Evolutionary conservation across 345 rosid genomes (phyloP), one percentile per base, ranked within the genome.

Genomic region (Salix purpurea): DNA sequence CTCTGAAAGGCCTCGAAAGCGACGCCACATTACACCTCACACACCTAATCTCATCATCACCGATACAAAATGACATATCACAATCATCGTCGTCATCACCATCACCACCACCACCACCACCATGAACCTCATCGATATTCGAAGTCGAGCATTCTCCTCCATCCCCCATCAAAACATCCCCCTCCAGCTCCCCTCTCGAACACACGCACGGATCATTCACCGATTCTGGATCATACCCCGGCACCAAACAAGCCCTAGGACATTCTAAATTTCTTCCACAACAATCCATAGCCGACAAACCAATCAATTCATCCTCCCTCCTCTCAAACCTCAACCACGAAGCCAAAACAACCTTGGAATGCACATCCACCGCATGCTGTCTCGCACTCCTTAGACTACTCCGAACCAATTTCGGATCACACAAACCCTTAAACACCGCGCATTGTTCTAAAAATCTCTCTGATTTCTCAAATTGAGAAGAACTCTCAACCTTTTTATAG

Each of bases 311-410:
- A 75, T 96, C 94, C 46, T 96, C 98, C 69, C 99, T 90, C 90
- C 99, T 89, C 89, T 96, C 99, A 56, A 48, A 96, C 65, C 97
- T 81, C 62, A 96, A 85, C 97, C 99, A 96, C 3, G 99, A 86
- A 0, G 94, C 94, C 28, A 96, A 73, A 6, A 96, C 96, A n/a
- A 96, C 84, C 79, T 96, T 96, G 24, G 88, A 64, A 76, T 94
- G 97, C 64, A 91, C 94, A 40, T 92, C 99, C 1, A 86, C 85
- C 0, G 98, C 90, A 52, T 92, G 98, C 67, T 92, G 91, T 72
- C 98, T 87, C 4, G 97, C 89, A 0, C 84, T 76, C 21, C 88
- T 89, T 64, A 96, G 93, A 81, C 94, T 87, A 83, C 97, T 84
- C 76, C 97, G 85, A 79, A 91, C 90, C 70, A 94, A 65, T 78